Base-by-base conservation (phyloP, 2,329 filamentous ascomycete genomes). In the Teratosphaeriaceae sp. region DNA sequence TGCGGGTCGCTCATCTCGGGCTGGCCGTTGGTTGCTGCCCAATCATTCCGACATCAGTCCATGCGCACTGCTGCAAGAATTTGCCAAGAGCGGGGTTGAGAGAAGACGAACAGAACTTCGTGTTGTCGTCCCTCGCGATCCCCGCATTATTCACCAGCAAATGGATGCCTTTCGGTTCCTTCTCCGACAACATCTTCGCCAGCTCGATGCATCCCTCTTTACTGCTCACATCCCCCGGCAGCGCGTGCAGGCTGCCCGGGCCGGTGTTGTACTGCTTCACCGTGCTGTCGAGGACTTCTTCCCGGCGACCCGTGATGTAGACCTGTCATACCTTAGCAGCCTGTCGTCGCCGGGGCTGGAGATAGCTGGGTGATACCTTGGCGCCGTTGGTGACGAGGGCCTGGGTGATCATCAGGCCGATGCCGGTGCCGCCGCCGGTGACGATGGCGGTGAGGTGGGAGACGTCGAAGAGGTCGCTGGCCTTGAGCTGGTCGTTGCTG, bases 121-220 rank as follows among this genome's bases (percentile, higher is more conserved):
- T 78, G 39, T 66, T 64, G 33, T 74, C 66, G 49, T 78, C 75
- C 23, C 66, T 63, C 12, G 74, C 72, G 42, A 76, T 67, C 1
- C 74, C 73, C 7, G 72, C 73, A 42, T 75, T 75, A 56, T 75
- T 76, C 16, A 76, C 70, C 5, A 76, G 64, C 35, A 79, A 55
- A 43, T 78, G 72, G 22, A 79, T 71, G 3, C 74, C 74, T 6
- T 70, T 67, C 1, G 69, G 61, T 51, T 78, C 75, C 45, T 71
- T 70, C 44, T 62, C 46, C 38, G 57, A 54, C 9, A 72, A 51
- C 42, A 68, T 64, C 27, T 66, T 59, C 30, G 64, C 66, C 11
- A 70, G 57, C 16, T 63, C 58, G 38, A 67, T 55, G n/a, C 64
- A 56, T 7, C 74, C 73, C 8, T 72, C 64, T 49, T 78, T 78